Conservation (phyloP, 768 basidiomycete species). For the Obba rivulosa region DNA sequence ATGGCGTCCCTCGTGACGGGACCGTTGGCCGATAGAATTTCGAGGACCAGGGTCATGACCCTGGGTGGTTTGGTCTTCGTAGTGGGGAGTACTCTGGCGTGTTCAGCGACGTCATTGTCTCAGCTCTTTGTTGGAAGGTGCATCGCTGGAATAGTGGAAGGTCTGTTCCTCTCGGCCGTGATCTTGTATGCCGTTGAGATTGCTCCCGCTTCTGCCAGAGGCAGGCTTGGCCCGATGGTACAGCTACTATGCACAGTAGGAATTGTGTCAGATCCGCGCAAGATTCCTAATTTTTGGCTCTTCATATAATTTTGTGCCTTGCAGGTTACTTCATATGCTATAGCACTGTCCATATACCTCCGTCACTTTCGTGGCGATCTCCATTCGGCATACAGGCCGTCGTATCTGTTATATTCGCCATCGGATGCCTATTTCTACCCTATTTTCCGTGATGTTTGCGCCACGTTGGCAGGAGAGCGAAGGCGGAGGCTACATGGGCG, state of each 20-base stretch:
- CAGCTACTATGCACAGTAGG: slow-evolving; percentile 42
- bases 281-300: background rate
- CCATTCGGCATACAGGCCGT: slow-evolving; percentile 32
- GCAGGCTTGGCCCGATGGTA: slow-evolving; percentile 33
- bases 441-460: slow-evolving; percentile 39
- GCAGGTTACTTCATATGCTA: slow-evolving; percentile 36
- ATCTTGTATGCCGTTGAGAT: slow-evolving; percentile 38
- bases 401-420: slow-evolving; percentile 25
- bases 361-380: slow-evolving; percentile 32
- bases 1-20: slow-evolving; percentile 36
- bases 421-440: slow-evolving; percentile 27
- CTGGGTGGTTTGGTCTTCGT: slow-evolving; percentile 37
- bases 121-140: slow-evolving; percentile 40
- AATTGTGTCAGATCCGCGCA: slow-evolving; percentile 29
- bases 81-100: slow-evolving; percentile 35
- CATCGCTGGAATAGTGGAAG: slow-evolving; percentile 42
- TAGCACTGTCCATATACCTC: slow-evolving; percentile 26
- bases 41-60: slow-evolving; percentile 40
- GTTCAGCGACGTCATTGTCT: slow-evolving; percentile 29
- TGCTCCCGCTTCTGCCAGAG: slow-evolving; percentile 36
- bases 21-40: slow-evolving; percentile 39
- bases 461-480: slow-evolving; percentile 28
- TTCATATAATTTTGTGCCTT: too few relatives aligned
- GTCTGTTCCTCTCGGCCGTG: slow-evolving; percentile 37
- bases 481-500: slow-evolving; percentile 26